Base-by-base conservation (phyloP, 768 basidiomycete species). In the Auricularia auricula-judae region DNA sequence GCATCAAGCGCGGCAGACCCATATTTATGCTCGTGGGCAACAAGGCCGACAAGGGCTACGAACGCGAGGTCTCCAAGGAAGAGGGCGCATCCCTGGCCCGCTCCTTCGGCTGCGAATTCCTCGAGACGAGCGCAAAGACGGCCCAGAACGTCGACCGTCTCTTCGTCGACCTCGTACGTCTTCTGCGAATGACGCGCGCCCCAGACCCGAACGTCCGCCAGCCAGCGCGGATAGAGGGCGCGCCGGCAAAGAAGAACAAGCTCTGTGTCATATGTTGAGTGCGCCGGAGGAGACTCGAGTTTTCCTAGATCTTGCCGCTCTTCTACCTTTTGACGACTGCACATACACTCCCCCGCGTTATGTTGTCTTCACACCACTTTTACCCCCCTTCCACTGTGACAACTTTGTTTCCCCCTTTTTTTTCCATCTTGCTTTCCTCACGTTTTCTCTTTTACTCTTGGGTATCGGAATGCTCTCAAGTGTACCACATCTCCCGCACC, bases 111-210 rank as follows among this genome's bases (percentile, higher is more conserved):
- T 97, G 93, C 78, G 90, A 91, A 65, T 96, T 98, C 75, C 86
- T 93, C 74, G 96, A 98, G 75, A 94, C 96, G 36, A 91, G 88
- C n/a, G 96, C 96, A 43, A 96, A 96, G 80, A 94, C 92, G 43
- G 87, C 94, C 60, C 81, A 86, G 71, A 96, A 98, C 72, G 91
- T 98, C 65, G 93, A 98, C 63, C 81, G 82, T 14, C 85, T 96
- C 36, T 98, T 98, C 76, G 91, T 84, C 71, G 88, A 82, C 68
- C 84, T 96, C 66, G 92, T 98, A 64, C 88, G 91, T 66, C 82
- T 84, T 59, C 80, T 93, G 73, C 89, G 91, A 12, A 59, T 59
- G 62, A 63, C 36, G 54, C 60, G 53, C 54, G 64, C 21, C 7
- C 56, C 14, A 35, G 56, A 59, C 29, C 56, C 18, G 34, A 10